Conservation (phyloP, 495 filamentous ascomycete genomes). For the Penicillium malachiteum region DNA sequence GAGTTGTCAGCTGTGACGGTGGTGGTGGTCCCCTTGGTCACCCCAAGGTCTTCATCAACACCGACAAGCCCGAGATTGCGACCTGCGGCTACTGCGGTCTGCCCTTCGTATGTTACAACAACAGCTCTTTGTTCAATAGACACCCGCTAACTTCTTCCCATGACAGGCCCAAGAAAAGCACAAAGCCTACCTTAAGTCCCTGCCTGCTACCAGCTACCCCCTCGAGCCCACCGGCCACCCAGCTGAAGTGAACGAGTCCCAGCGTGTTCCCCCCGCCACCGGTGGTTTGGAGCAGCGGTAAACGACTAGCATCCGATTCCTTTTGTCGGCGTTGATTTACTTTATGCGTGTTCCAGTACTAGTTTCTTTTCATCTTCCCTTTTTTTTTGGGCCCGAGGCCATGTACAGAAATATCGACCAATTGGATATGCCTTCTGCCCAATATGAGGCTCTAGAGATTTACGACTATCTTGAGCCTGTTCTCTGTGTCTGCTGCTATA, state of each 20-base stretch:
- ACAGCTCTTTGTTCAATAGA: too few species aligned
- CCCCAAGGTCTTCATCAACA: conserved; percentile 93
- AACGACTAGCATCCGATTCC: conserved; percentile 32
- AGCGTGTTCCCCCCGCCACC: conserved; percentile 53
- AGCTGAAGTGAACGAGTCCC: conserved; percentile 54
- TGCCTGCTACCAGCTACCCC: conserved; percentile 76
- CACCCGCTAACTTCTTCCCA: conserved; percentile 1
- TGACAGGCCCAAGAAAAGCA: conserved; percentile 82
- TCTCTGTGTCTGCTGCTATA: not conserved
- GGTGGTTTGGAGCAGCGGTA: conserved; percentile 54
- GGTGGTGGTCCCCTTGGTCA: conserved; percentile 91
- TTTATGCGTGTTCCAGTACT: conserved; percentile 22
- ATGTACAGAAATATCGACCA: conserved; percentile 37
- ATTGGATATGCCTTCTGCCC: conserved; percentile 27
- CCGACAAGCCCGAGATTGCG: conserved; percentile 92
- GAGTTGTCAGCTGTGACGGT: conserved; percentile 83
- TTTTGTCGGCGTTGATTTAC: conserved; percentile 44
- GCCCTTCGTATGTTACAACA: conserved; percentile 71
- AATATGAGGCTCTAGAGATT: not conserved
- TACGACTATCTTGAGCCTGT: too few species aligned
- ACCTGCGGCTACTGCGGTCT: conserved; percentile 92
- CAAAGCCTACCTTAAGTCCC: conserved; percentile 73
- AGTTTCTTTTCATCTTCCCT: conserved; percentile 6
- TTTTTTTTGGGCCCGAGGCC: conserved; percentile 30
- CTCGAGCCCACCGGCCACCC: conserved; percentile 53